Evolutionary conservation across 257 asterid species (phyloP), one percentile per base, ranked within the genome.

Genomic region (Nicotiana tabacum): DNA sequence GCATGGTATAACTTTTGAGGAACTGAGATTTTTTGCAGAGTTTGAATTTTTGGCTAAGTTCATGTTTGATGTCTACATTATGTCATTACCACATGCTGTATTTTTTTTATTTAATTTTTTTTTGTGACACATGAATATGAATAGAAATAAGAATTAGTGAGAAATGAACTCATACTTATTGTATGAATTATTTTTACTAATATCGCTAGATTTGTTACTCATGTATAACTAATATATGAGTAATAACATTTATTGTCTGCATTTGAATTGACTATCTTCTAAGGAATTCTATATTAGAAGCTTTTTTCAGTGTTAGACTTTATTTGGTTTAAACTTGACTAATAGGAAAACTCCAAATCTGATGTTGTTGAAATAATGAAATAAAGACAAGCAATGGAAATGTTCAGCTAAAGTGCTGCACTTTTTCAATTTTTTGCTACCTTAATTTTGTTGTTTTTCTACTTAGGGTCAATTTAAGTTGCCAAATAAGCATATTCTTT

Each of bases 1-100:
- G 86, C 82, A 84, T 81, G 76, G 77, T 37, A 24, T n/a, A 60
- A 27, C 58, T 7, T 62, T 79, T 61, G 18, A 53, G 35, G 11
- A 65, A 79, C 61, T 79, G 10, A 61, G 60, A 61, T 79, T 61
- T 79, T 79, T 62, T 60, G 82, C 74, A 4, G 5, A 60, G 27
- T 70, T 70, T 16, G 7, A 69, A 21, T 18, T 70, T 43, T 70
- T 74, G 77, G 77, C 43, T 70, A 39, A 68, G 57, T 70, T 39
- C 58, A 43, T 70, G 78, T 70, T 9, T 68, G 8, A 72, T 21
- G 39, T 48, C 24, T 27, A 8, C 66, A 9, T 7, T 21, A 53
- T 2, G 51, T 43, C 51, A 43, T 0, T 43, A 18, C 11, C 29
- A 58, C 65, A 58, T 58, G 29, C 21, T 18, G 27, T n/a, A 18